Percentiles rank a stretch among this genome's conserved stretches.
Evolutionary conservation across 495 filamentous ascomycete species (phyloP).

Genomic region (Evansstolkia leycettana): DNA sequence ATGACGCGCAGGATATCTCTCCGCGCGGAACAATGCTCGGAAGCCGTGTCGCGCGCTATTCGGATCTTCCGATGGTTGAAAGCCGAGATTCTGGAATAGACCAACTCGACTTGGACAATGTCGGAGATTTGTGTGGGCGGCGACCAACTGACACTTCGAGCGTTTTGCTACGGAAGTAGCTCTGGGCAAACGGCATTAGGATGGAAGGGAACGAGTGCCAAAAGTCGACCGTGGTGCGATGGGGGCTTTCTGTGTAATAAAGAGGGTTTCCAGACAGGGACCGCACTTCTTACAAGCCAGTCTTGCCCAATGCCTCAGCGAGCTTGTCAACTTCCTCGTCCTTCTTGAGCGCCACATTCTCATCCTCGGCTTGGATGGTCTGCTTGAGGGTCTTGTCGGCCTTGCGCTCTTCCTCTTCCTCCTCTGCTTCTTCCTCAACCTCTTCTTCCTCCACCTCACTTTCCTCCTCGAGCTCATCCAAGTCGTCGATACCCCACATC

Average conservation of each 20-base stretch:
- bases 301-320: slow-evolving; percentile 60
- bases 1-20: no score
- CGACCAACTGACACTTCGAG: no score
- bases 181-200: neutral
- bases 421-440: slow-evolving; percentile 55
- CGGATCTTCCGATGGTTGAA: no score
- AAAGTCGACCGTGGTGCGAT: no score
- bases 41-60: no score
- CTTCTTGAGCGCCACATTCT: slow-evolving; percentile 57
- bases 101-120: no score
- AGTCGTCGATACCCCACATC: slow-evolving; percentile 72
- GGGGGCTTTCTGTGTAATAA: neutral
- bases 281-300: slow-evolving; percentile 22
- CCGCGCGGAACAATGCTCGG: no score
- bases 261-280: neutral
- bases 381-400: slow-evolving; percentile 48
- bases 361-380: slow-evolving; percentile 59
- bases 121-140: no score
- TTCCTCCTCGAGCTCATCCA: slow-evolving; percentile 73
- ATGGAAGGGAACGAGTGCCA: no score
- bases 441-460: slow-evolving; percentile 57
- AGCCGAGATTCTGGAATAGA: no score
- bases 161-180: neutral
- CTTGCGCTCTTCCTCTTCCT: slow-evolving; percentile 47
- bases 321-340: slow-evolving; percentile 74